Base-by-base conservation (phyloP, 306 rosid genomes). In the Quercus aquifolioides region DNA sequence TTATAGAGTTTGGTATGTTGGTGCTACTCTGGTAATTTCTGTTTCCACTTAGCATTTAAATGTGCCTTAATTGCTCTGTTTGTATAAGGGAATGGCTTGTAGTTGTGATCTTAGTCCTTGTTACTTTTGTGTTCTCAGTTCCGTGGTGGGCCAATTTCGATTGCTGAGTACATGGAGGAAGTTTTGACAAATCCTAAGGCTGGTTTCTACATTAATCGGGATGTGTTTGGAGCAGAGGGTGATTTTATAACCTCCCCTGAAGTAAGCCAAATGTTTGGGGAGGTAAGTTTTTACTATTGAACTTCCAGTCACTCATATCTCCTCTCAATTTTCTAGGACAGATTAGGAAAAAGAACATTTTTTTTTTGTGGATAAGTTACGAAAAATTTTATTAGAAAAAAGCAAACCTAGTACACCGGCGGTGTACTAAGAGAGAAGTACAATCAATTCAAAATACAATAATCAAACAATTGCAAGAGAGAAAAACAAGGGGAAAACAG, bases 241-340 rank as follows among this genome's bases (percentile, higher is more conserved):
- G 99, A 95, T 88, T 95, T 95, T 67, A 89, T 95, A 69, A 95
- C 97, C 52, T 95, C 99, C 54, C 99, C 99, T 78, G 98, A 95
- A 91, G 99, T 93, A 3, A 91, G 94, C 91, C 99, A 95, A 81
- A 95, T 95, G 98, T 95, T 91, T 86, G 98, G 99, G 33, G 98
- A 93, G 92, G 92, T 89, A 57, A 81, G 68, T 78, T 74, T 18
- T 55, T 57, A 15, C 75, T 68, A 12, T 19, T 35, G 23, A 49
- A 14, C 56, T 78, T 62, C 78, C 7, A 33, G 7, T 62, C 23
- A 7, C 13, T 41, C 43, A 18, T 38, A 17, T 60, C 2, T 71
- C 17, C 9, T 58, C 43, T 14, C 23, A 20, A 43, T 63, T 57
- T 63, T 33, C 26, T 3, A 10, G 51, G 72, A 67, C 72, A 19